These are phyloP conservation scores for Venturia carpophila DNA, from an alignment of 2,329 filamentous ascomycete species.

Conservation along the genomic window DNA sequence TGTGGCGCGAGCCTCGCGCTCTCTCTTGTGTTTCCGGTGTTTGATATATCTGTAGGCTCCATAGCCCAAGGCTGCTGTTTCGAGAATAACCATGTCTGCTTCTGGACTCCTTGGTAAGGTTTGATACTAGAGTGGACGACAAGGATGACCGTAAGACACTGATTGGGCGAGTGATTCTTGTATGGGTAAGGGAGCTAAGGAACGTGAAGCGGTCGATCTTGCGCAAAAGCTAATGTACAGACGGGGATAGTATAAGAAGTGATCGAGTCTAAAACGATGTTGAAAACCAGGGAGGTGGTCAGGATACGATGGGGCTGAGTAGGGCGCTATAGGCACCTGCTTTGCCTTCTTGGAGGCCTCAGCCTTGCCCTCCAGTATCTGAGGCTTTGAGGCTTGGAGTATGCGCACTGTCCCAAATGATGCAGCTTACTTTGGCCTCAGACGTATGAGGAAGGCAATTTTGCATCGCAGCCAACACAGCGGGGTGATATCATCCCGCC, in stretches of 20 bases:
- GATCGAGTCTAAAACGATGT: background rate
- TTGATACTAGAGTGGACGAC: background rate
- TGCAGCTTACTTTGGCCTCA: background rate
- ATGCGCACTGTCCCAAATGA: background rate
- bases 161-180: no score
- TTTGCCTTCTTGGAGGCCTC: background rate
- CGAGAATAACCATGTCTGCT: background rate
- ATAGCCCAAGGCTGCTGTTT: background rate
- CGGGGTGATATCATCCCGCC: background rate
- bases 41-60: background rate
- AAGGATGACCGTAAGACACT: background rate
- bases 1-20: background rate
- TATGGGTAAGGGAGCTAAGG: no score
- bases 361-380: background rate
- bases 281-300: background rate
- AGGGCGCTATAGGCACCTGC: background rate
- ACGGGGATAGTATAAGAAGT: no score
- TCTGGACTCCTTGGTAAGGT: background rate
- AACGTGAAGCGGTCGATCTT: no score
- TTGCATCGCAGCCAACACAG: background rate
- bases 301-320: background rate
- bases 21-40: slow-evolving; percentile 3
- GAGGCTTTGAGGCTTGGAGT: background rate
- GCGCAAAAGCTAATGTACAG: no score
- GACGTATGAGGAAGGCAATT: background rate